phyloP scores from a whole-genome alignment of 192 early-diverging fungal genomes.

The Linnemannia zychae region DNA sequence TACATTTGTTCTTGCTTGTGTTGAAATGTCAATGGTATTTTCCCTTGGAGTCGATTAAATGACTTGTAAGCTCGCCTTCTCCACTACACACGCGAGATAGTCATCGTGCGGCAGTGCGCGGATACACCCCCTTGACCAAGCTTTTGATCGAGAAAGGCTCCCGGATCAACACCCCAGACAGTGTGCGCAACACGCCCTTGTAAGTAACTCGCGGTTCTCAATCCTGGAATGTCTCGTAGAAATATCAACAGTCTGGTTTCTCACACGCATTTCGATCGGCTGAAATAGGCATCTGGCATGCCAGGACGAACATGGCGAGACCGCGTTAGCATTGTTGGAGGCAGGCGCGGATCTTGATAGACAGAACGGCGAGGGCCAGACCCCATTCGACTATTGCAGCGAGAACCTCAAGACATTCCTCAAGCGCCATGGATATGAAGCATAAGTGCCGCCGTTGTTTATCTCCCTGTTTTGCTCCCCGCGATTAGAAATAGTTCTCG shows the following conservation, averaged over 20 bases:
- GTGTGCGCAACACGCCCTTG: slow-evolving; percentile 66
- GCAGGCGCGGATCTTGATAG: slow-evolving; percentile 64
- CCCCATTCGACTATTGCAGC: slow-evolving; percentile 63
- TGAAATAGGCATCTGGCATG: slow-evolving; percentile 68
- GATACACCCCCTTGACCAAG: slow-evolving; percentile 61
- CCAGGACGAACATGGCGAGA: slow-evolving; percentile 72
- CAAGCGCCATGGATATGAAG: slow-evolving; percentile 44
- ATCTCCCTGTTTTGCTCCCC: neutral
- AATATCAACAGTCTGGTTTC: neutral
- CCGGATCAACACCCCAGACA: slow-evolving; percentile 61
- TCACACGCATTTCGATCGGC: neutral
- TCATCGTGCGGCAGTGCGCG: slow-evolving; percentile 67
- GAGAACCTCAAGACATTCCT: slow-evolving; percentile 49
- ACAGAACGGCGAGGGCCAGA: slow-evolving; percentile 61
- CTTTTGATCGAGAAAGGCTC: slow-evolving; percentile 62
- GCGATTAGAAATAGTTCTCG: too few species aligned
- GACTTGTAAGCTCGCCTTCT: too few species aligned
- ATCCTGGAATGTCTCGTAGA: neutral
- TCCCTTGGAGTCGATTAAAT: too few species aligned
- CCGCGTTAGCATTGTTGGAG: slow-evolving; percentile 62
- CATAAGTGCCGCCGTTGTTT: neutral
- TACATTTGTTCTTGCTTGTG: neutral
- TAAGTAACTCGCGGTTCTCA: slow-evolving; percentile 4
- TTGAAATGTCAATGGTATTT: neutral
- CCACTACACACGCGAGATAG: slow-evolving; percentile 22